Conservation (phyloP, 345 rosid genomes). For the Rhodomyrtus tomentosa region DNA sequence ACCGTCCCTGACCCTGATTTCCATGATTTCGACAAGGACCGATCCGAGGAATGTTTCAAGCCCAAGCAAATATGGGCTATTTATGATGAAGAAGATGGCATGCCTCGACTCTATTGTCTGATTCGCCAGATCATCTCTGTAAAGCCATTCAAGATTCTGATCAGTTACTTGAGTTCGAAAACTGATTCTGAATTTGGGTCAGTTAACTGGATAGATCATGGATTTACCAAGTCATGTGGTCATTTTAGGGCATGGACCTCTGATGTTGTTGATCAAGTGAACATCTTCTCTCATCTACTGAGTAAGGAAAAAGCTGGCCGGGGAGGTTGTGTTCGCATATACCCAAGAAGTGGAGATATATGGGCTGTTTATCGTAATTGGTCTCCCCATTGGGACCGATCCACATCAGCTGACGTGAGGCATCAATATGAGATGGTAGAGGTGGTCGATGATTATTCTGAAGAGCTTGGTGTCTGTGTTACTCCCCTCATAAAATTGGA, state of each 20-base stretch:
- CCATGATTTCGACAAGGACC: conserved; percentile 86
- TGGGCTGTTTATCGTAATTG: conserved; percentile 96
- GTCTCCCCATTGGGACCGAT: conserved; percentile 74
- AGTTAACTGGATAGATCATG: conserved; percentile 74
- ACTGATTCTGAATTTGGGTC: conserved; percentile 79
- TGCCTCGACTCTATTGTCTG: conserved; percentile 93
- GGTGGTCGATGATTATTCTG: conserved; percentile 83
- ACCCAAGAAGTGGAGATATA: conserved; percentile 77
- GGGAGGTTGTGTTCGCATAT: conserved; percentile 96
- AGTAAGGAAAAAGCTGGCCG: conserved; percentile 83
- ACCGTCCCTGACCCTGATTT: conserved; percentile 92
- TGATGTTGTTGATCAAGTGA: conserved; percentile 80
- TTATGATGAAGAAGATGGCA: conserved; percentile 94
- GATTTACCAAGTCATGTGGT: conserved; percentile 95
- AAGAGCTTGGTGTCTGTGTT: conserved; percentile 82
- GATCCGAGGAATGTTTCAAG: conserved; percentile 86
- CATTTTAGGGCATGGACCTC: conserved; percentile 82
- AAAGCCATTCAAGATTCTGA: conserved; percentile 77
- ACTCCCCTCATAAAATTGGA: conserved; percentile 59
- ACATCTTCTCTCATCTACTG: conserved; percentile 85
- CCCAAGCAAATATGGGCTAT: conserved; percentile 97
- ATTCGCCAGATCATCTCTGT: conserved; percentile 71
- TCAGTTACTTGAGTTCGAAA: conserved; percentile 87
- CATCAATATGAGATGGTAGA: conserved; percentile 97
- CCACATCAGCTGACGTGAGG: conserved; percentile 74